Evolutionary conservation across 371 early-diverging fungal genomes (phyloP).

Genomic region (Rhizopus stolonifer): DNA sequence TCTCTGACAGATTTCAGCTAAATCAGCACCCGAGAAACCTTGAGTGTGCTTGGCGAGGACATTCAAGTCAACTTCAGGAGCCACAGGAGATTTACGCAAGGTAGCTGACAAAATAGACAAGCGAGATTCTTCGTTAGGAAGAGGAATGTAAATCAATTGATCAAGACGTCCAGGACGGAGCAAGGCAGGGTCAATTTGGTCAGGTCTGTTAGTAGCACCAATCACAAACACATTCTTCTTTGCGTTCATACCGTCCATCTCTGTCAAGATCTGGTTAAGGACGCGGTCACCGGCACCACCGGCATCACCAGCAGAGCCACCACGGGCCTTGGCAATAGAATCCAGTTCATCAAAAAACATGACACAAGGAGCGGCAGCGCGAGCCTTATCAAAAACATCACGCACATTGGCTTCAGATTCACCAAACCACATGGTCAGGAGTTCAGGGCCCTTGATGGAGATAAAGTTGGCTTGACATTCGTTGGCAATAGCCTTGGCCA

Average conservation of each 20-base stretch:
- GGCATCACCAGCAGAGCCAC: constrained; percentile 82
- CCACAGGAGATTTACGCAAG: constrained; percentile 97
- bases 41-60: constrained; percentile 91
- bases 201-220: constrained; percentile 95
- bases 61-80: constrained; percentile 81
- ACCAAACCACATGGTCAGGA: constrained; percentile 99
- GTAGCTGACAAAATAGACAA: constrained; percentile 87
- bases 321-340: constrained; percentile 98
- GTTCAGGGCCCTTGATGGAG: constrained; percentile 99
- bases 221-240: constrained; percentile 99
- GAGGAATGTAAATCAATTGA: constrained; percentile 98
- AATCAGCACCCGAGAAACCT: constrained; percentile 99
- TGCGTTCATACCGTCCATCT: constrained; percentile 99
- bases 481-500: constrained; percentile 99
- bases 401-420: constrained; percentile 99
- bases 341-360: constrained; percentile 99
- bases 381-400: constrained; percentile 99
- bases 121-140: constrained; percentile 96
- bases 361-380: constrained; percentile 99
- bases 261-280: constrained; percentile 99
- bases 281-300: constrained; percentile 99
- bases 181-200: constrained; percentile 36
- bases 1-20: constrained; percentile 99
- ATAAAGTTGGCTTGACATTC: constrained; percentile 99
- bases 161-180: constrained; percentile 98